Percentiles rank a stretch among this genome's conserved stretches.
Evolutionary conservation across 2,329 filamentous ascomycete genomes (phyloP).

Genomic region (Dissoconium aciculare): DNA sequence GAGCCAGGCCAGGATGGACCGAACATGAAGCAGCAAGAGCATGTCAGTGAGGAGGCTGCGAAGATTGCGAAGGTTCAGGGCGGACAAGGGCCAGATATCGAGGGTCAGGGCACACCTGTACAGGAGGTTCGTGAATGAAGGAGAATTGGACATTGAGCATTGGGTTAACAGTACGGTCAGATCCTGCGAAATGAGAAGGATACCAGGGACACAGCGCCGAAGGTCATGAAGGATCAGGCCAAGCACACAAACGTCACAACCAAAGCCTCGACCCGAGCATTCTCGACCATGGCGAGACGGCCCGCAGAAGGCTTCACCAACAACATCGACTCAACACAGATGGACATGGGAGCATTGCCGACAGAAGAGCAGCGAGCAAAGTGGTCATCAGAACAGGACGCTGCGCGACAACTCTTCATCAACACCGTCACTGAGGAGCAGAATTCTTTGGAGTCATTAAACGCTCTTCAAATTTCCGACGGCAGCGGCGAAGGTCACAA

Average conservation of each 20-base stretch:
- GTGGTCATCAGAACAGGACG: constrained; percentile 37
- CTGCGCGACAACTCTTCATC: constrained; percentile 12
- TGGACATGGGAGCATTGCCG: constrained; percentile 19
- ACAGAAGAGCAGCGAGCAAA: constrained; percentile 15
- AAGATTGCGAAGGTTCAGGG: constrained; percentile 45
- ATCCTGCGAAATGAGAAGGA: constrained; percentile 49
- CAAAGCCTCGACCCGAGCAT: constrained; percentile 33
- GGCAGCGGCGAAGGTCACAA: constrained; percentile 47
- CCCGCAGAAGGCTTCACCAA: constrained; percentile 8
- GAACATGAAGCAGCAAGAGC: constrained; percentile 39
- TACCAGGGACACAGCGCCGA: constrained; percentile 46
- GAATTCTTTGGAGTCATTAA: not conserved
- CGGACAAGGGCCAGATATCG: constrained; percentile 43
- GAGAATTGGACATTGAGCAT: no score
- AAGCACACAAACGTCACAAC: constrained; percentile 25
- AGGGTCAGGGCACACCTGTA: constrained; percentile 47
- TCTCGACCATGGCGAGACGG: constrained; percentile 40
- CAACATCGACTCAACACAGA: constrained; percentile 3
- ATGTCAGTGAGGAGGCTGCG: constrained; percentile 51
- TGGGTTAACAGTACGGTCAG: no score
- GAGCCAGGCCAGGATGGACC: constrained; percentile 27
- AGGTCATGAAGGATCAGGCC: constrained; percentile 49
- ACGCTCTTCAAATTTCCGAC: not conserved
- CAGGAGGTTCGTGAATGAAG: constrained; percentile 39
- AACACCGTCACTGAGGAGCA: constrained; percentile 3